Percentiles rank a stretch among this genome's conserved stretches.
phyloP scores from a whole-genome alignment of 257 asterid species.

The Linaria vulgaris region DNA sequence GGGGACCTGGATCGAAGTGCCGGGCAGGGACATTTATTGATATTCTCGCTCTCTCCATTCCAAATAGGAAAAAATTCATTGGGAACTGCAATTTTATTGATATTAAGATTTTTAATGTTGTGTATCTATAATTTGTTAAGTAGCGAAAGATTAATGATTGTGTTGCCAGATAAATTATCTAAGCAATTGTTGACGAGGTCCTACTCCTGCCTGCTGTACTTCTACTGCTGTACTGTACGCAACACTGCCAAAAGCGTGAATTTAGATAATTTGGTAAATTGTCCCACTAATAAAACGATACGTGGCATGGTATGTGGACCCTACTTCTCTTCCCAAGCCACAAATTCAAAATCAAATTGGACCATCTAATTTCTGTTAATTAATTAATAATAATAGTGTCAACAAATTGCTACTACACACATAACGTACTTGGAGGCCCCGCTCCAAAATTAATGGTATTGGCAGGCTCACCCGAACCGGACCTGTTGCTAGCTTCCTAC shows the following conservation, averaged over 20 bases:
- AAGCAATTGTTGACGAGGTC: constrained; percentile 20
- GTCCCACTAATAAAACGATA: constrained; percentile 22
- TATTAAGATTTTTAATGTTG: neutral
- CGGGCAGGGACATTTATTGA: constrained; percentile 15
- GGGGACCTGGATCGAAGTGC: neutral
- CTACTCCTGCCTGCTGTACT: constrained; percentile 3
- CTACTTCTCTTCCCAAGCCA: constrained; percentile 3
- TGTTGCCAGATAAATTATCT: constrained; percentile 18
- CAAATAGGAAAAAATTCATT: neutral
- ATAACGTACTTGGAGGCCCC: constrained; percentile 29
- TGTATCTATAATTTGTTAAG: neutral
- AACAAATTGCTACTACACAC: constrained; percentile 27
- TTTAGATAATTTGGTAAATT: constrained; percentile 17
- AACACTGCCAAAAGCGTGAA: constrained; percentile 33
- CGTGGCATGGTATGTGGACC: constrained; percentile 22
- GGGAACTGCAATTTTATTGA: neutral
- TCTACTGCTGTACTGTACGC: neutral
- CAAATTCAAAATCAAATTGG: constrained; percentile 21
- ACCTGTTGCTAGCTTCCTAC: constrained; percentile 27
- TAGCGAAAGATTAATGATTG: constrained; percentile 19
- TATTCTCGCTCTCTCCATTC: too few species aligned
- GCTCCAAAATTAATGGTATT: constrained; percentile 25
- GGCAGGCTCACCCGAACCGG: constrained; percentile 21
- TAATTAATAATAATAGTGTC: constrained; percentile 1
- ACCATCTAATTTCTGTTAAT: neutral